These are phyloP conservation scores for Pythium periplocum DNA, from an alignment of 352 stramenopile genomes.

Conservation along the genomic window DNA sequence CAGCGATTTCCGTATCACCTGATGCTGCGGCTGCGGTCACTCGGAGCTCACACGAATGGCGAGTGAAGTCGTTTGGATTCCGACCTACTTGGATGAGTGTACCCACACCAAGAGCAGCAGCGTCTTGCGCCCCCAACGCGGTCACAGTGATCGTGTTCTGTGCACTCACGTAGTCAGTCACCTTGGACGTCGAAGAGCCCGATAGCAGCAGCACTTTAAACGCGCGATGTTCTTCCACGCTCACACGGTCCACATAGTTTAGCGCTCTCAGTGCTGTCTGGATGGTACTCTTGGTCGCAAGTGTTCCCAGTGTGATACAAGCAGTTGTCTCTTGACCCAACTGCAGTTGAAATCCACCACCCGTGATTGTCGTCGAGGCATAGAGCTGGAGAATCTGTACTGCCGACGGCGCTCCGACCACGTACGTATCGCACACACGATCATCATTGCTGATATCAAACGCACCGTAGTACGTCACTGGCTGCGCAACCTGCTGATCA, in stretches of 20 bases:
- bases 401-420: slow-evolving; percentile 45
- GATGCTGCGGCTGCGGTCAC: slow-evolving; percentile 15
- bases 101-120: slow-evolving; percentile 17
- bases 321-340: slow-evolving; percentile 42
- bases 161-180: slow-evolving; percentile 32
- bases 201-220: slow-evolving; percentile 62
- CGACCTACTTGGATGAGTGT: slow-evolving; percentile 65
- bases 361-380: slow-evolving; percentile 53
- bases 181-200: slow-evolving; percentile 32
- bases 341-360: slow-evolving; percentile 44
- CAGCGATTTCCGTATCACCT: slow-evolving; percentile 23
- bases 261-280: slow-evolving; percentile 34
- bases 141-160: slow-evolving; percentile 26
- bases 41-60: slow-evolving; percentile 55
- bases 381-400: slow-evolving; percentile 73
- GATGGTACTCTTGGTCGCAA: slow-evolving; percentile 23
- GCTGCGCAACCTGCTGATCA: slow-evolving; percentile 17
- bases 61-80: slow-evolving; percentile 64
- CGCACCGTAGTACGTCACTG: slow-evolving; percentile 35
- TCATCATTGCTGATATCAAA: slow-evolving; percentile 58
- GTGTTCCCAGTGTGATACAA: slow-evolving; percentile 46
- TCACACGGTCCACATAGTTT: slow-evolving; percentile 33
- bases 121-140: slow-evolving; percentile 31
- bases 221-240: slow-evolving; percentile 38
- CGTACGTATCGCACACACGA: slow-evolving; percentile 52